Percentiles rank a stretch among this genome's conserved stretches.
These are phyloP conservation scores for Hevea brasiliensis DNA, from an alignment of 345 rosid species.

Conservation along the genomic window DNA sequence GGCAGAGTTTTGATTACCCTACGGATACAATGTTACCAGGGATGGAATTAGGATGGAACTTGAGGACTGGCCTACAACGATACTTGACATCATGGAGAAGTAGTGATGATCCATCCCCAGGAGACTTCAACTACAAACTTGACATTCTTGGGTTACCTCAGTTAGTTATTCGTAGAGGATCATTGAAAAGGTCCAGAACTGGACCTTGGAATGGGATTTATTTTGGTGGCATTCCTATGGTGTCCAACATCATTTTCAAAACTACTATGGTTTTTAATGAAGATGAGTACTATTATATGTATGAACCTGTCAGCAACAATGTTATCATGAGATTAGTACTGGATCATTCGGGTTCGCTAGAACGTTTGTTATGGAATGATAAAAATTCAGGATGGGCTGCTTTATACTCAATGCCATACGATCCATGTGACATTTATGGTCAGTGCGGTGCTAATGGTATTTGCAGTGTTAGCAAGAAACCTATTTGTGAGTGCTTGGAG, in stretches of 20 bases:
- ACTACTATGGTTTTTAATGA: background rate
- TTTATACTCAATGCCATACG: too few relatives aligned
- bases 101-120: constrained; percentile 3
- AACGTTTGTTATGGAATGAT: too few relatives aligned
- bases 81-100: constrained; percentile 1
- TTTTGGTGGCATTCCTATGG: background rate
- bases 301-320: background rate
- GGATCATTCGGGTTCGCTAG: background rate
- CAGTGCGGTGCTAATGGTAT: background rate
- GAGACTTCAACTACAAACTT: background rate
- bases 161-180: background rate
- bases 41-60: constrained; percentile 12
- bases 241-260: background rate
- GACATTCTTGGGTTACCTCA: background rate
- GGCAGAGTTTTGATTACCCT: constrained; percentile 17
- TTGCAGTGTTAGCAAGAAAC: background rate
- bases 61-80: background rate
- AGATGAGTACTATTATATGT: background rate
- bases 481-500: background rate
- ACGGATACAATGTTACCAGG: constrained; percentile 6
- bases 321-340: background rate
- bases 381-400: too few relatives aligned
- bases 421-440: background rate
- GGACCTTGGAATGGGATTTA: constrained; percentile 11
- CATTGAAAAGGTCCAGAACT: background rate